Conservation (phyloP, 2,329 filamentous ascomycete genomes). For the Ceratocystis ficicola region DNA sequence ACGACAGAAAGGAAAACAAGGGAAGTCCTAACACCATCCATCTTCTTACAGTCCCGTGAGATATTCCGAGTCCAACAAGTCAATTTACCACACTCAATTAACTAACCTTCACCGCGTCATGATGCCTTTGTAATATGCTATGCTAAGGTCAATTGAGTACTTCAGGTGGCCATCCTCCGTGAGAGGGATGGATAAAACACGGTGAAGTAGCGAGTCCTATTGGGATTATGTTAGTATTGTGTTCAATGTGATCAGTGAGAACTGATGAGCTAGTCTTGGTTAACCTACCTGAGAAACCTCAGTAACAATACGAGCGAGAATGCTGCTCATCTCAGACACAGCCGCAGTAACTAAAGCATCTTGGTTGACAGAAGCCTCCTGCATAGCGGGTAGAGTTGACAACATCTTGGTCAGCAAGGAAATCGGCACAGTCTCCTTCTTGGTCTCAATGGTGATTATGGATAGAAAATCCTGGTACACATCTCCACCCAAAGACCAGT, state of each 20-base stretch:
- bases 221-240: constrained; percentile 23
- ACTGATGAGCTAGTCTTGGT: too few species aligned
- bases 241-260: too few species aligned
- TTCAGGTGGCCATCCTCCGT: constrained; percentile 60
- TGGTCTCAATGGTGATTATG: constrained; percentile 36
- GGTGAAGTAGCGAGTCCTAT: constrained; percentile 28
- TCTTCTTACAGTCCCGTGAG: too few species aligned
- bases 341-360: constrained; percentile 53
- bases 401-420: constrained; percentile 45
- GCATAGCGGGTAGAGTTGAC: constrained; percentile 44
- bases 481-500: constrained; percentile 69
- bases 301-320: constrained; percentile 55
- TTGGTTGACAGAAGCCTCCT: constrained; percentile 31
- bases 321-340: constrained; percentile 67
- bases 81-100: too few species aligned
- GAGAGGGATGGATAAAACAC: constrained; percentile 49
- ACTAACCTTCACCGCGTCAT: constrained; percentile 36
- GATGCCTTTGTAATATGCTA: constrained; percentile 54
- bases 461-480: constrained; percentile 57
- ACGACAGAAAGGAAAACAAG: neutral
- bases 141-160: constrained; percentile 58
- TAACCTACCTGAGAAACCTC: constrained; percentile 38
- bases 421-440: constrained; percentile 33
- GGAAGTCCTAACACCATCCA: neutral
- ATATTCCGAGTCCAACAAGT: too few species aligned